phyloP scores from a whole-genome alignment of 179 eudicot species.

The Vitellaria paradoxa region DNA sequence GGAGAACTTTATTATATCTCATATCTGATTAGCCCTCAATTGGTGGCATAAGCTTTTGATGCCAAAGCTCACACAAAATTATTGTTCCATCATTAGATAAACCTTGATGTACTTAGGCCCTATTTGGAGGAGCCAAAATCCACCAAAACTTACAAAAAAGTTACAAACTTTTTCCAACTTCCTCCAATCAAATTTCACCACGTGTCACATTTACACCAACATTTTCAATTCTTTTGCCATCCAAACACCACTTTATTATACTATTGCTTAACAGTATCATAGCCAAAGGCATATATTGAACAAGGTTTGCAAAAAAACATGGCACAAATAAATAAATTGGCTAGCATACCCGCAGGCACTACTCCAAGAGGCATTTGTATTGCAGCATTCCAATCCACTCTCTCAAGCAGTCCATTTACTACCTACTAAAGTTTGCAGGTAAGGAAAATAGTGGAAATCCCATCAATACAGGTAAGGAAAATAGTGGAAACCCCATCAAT shows the following conservation, averaged over 20 bases:
- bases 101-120: neutral
- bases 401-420: slow-evolving; percentile 80
- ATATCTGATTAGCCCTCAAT: neutral
- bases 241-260: no score
- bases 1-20: neutral
- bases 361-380: slow-evolving; percentile 83
- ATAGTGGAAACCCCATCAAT: neutral
- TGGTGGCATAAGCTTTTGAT: neutral
- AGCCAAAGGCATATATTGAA: neutral
- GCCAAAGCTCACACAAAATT: neutral
- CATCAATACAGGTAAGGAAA: slow-evolving; percentile 11
- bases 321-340: neutral
- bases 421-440: slow-evolving; percentile 66
- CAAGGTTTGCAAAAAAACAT: neutral
- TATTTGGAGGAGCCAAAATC: no score
- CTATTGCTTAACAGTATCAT: neutral
- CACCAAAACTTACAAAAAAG: no score
- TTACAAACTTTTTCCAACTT: no score
- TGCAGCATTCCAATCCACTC: slow-evolving; percentile 85
- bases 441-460: slow-evolving; percentile 14
- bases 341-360: slow-evolving; percentile 77
- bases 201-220: no score
- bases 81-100: neutral
- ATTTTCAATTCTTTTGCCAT: no score
- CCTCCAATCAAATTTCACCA: no score